These are phyloP conservation scores for Leccinum pellstonianum DNA, from an alignment of 768 basidiomycete species.

Conservation along the genomic window DNA sequence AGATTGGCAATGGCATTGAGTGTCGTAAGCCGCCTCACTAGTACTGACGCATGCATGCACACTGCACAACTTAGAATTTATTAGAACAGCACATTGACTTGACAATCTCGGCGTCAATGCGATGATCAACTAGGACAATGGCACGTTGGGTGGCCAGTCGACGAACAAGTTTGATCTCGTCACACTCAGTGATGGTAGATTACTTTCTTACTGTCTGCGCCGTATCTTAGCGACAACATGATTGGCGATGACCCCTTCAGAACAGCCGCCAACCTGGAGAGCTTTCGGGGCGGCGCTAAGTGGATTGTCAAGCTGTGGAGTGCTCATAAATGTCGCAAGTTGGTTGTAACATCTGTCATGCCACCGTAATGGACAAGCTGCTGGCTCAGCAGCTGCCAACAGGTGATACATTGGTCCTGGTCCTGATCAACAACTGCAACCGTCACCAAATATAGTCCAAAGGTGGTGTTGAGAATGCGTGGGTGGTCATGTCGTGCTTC, in stretches of 20 bases:
- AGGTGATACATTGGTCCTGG: background rate
- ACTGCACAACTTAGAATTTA: background rate
- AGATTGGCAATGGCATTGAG: conserved; percentile 16
- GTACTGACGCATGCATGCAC: background rate
- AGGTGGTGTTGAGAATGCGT: conserved; percentile 1
- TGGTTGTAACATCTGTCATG: background rate
- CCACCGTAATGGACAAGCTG: too few species aligned
- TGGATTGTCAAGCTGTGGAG: background rate
- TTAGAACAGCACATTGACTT: background rate
- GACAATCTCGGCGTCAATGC: background rate
- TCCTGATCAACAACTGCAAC: background rate
- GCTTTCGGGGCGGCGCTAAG: background rate
- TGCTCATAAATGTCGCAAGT: background rate
- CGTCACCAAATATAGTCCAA: background rate
- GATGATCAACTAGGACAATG: conserved; percentile 1
- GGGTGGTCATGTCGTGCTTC: background rate
- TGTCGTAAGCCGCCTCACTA: background rate
- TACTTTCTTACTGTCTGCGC: background rate
- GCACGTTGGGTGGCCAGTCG: background rate
- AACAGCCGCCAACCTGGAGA: background rate
- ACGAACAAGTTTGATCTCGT: background rate
- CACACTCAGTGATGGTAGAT: background rate
- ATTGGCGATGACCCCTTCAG: background rate
- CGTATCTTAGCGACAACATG: background rate
- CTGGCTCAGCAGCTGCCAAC: background rate